These are phyloP conservation scores for Naematelia encephala DNA, from an alignment of 768 basidiomycete species.

Conservation along the genomic window DNA sequence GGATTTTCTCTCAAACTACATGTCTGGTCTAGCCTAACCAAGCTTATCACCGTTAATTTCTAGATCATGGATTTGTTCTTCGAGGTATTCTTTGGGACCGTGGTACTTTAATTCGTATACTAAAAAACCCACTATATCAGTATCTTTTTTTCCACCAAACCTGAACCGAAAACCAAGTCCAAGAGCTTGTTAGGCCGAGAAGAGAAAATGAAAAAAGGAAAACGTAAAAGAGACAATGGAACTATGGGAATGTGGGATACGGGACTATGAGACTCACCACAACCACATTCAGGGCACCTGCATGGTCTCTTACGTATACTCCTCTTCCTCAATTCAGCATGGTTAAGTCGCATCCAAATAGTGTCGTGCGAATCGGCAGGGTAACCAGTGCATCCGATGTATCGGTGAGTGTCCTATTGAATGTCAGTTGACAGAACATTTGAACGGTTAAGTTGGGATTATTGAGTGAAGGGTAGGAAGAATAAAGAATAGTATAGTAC, in stretches of 20 bases:
- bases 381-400: constrained; percentile 89
- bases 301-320: not conserved
- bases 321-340: constrained; percentile 25
- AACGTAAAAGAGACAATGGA: too few relatives aligned
- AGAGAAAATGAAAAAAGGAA: constrained; percentile 90
- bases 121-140: too few relatives aligned
- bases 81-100: not conserved
- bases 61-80: too few relatives aligned
- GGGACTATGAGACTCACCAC: constrained; percentile 58
- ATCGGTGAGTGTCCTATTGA: constrained; percentile 55
- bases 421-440: too few relatives aligned
- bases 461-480: too few relatives aligned
- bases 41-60: too few relatives aligned
- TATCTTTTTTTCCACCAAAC: too few relatives aligned
- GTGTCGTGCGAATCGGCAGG: constrained; percentile 95
- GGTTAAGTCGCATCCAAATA: constrained; percentile 67
- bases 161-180: too few relatives aligned
- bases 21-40: not conserved
- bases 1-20: not conserved
- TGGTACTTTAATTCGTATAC: not conserved
- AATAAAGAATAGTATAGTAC: too few relatives aligned
- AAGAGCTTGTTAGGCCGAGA: too few relatives aligned
- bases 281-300: constrained; percentile 92
- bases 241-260: too few relatives aligned
- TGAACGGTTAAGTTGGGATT: too few relatives aligned